A percentile compares a stretch with the other conserved stretches of the same genome.
phyloP scores from a whole-genome alignment of 306 rosid genomes.

The Ammopiptanthus mongolicus region DNA sequence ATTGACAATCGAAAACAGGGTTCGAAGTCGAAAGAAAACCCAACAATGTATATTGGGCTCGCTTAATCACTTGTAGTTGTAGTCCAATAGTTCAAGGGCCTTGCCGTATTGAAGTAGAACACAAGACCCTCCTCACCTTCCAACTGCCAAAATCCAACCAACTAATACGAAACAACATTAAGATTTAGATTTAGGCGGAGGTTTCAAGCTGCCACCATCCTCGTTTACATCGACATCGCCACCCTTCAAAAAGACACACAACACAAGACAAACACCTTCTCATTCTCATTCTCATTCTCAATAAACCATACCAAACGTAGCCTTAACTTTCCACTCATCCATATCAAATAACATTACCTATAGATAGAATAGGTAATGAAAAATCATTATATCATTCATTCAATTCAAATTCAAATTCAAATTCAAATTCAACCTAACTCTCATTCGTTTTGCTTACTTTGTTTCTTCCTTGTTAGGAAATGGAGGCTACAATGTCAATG shows the following conservation, averaged over 20 bases:
- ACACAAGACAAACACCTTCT: too few relatives aligned
- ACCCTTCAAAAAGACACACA: not conserved
- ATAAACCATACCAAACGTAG: too few relatives aligned
- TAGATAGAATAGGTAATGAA: too few relatives aligned
- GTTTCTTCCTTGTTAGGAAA: constrained; percentile 15
- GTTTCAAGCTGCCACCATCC: not conserved
- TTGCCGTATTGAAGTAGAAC: too few relatives aligned
- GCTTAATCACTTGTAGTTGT: too few relatives aligned
- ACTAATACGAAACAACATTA: not conserved
- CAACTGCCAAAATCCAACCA: not conserved
- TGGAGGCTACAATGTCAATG: constrained; percentile 67
- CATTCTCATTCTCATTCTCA: too few relatives aligned
- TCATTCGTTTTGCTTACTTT: not conserved
- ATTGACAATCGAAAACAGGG: not conserved
- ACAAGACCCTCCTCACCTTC: not conserved
- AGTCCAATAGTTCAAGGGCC: too few relatives aligned
- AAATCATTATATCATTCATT: too few relatives aligned
- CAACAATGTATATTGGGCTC: not conserved
- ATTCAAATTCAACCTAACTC: not conserved
- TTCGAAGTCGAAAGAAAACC: not conserved
- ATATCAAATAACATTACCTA: too few relatives aligned
- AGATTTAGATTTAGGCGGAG: constrained; percentile 2
- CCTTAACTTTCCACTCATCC: too few relatives aligned
- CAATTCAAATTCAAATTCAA: not conserved
- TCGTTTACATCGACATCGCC: not conserved